phyloP scores from a whole-genome alignment of 2,329 filamentous ascomycete species.

The Diplocarpon rosae region DNA sequence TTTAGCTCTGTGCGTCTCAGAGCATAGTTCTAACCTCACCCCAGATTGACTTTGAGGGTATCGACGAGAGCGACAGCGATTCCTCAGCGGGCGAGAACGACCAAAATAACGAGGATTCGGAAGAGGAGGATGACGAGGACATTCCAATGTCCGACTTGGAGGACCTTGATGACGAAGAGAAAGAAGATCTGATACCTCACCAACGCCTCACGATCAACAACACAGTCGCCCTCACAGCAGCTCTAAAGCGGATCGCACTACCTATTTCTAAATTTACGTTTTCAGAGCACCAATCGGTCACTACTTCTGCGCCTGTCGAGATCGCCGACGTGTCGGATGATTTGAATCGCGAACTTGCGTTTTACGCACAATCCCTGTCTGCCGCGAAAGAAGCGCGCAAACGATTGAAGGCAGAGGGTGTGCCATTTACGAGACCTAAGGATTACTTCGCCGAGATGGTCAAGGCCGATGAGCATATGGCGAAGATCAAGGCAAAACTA shows the following conservation, averaged over 20 bases:
- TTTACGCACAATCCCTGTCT: constrained; percentile 81
- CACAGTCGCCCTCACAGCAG: constrained; percentile 69
- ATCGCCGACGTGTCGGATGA: constrained; percentile 86
- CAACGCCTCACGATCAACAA: constrained; percentile 97
- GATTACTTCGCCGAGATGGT: constrained; percentile 99
- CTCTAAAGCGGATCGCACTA: constrained; percentile 68
- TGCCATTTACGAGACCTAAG: constrained; percentile 76
- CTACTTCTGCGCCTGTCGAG: constrained; percentile 54
- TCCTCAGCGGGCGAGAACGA: constrained; percentile 38
- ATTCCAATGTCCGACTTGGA: constrained; percentile 83
- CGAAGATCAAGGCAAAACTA: constrained; percentile 86
- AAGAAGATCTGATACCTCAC: constrained; percentile 78
- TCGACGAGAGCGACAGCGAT: constrained; percentile 52
- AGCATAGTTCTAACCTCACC: constrained; percentile 5
- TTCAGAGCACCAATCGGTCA: constrained; percentile 69
- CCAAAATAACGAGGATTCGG: constrained; percentile 34
- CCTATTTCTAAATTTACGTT: constrained; percentile 63
- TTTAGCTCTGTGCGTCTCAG: neutral
- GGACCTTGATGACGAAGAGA: constrained; percentile 66
- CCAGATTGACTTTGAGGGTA: constrained; percentile 40
- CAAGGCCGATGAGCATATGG: constrained; percentile 97
- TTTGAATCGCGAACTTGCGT: constrained; percentile 80
- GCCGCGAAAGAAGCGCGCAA: constrained; percentile 63
- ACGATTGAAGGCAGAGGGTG: constrained; percentile 69
- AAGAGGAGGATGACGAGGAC: constrained; percentile 71